Conservation (phyloP, 805 yeast species). For the Nakazawaea pomicola region DNA sequence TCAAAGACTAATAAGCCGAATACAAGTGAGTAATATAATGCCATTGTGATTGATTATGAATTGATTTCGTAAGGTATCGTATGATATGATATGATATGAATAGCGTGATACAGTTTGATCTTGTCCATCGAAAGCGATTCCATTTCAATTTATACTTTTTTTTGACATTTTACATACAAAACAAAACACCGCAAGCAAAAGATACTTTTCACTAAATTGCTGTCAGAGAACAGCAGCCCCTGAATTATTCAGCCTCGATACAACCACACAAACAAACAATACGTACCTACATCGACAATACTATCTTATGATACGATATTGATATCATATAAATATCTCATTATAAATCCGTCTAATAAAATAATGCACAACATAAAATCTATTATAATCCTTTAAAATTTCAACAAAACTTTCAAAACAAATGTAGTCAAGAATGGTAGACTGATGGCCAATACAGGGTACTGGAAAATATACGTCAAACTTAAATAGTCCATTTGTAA, state of each 20-base stretch:
- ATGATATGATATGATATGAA: not conserved
- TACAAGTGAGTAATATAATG: slow-evolving; percentile 43
- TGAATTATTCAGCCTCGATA: too few species aligned
- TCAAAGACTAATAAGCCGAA: slow-evolving; percentile 76
- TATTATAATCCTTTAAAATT: too few species aligned
- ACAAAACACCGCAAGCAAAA: not conserved
- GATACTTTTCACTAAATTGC: not conserved
- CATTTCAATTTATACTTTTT: too few species aligned
- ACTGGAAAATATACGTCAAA: slow-evolving; percentile 67
- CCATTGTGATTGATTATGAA: slow-evolving; percentile 23
- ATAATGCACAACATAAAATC: too few species aligned
- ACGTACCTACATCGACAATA: too few species aligned
- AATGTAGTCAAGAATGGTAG: slow-evolving; percentile 75
- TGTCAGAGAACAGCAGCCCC: not conserved
- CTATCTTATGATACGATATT: too few species aligned
- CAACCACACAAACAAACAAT: too few species aligned
- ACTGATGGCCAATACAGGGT: slow-evolving; percentile 59
- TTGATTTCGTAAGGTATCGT: too few species aligned
- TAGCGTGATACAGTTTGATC: too few species aligned
- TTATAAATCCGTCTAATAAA: too few species aligned
- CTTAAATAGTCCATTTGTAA: slow-evolving; percentile 85
- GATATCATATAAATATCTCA: too few species aligned
- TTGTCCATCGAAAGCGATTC: too few species aligned
- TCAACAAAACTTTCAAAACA: slow-evolving; percentile 42
- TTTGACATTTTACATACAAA: not conserved